Evolutionary conservation across 331 rosid genomes (phyloP), one percentile per base, ranked within the genome.

Genomic region (Malus hybrid): DNA sequence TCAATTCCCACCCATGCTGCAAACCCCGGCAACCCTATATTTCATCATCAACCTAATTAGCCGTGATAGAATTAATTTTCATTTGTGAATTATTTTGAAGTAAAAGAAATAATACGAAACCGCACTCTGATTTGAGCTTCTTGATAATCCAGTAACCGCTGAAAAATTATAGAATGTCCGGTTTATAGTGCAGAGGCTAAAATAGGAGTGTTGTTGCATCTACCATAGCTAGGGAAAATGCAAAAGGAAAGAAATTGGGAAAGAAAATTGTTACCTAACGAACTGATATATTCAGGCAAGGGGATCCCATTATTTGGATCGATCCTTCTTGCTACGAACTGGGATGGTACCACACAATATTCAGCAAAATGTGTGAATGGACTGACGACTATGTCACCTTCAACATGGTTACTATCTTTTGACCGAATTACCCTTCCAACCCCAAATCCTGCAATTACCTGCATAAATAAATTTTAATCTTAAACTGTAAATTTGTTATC

Each of bases 1-100:
- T 75, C 82, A 57, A 90, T 86, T 28, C 80, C 87, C 29, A 90
- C 78, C 92, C 95, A 88, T 28, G 92, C 95, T 4, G 92, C 90
- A 80, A 87, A 84, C 24, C 95, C 95, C 0, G 90, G 89, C 1
- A 84, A 36, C 22, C 90, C 95, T 87, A 28, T 6, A 12, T 10
- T 39, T 39, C 12, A 39, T 36, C 44, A 36, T 39, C 44, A 8
- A 39, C 44, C 2, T 8, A 2, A 8, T 36, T 39, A 42, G 48
- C 48, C 48, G 29, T 15, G 7, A 19, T 5, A 20, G 4, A 57
- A 57, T 57, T 57, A 57, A 57, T 57, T 57, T 10, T 50, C 46
- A 3, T 9, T 10, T 39, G 10, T 36, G 44, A 39, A 39, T 39
- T 36, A 36, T 36, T 36, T 36, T 36, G 10, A 36, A 46, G n/a